Evolutionary conservation across 306 rosid genomes (phyloP), one percentile per base, ranked within the genome.

Genomic region (Luffa acutangula): DNA sequence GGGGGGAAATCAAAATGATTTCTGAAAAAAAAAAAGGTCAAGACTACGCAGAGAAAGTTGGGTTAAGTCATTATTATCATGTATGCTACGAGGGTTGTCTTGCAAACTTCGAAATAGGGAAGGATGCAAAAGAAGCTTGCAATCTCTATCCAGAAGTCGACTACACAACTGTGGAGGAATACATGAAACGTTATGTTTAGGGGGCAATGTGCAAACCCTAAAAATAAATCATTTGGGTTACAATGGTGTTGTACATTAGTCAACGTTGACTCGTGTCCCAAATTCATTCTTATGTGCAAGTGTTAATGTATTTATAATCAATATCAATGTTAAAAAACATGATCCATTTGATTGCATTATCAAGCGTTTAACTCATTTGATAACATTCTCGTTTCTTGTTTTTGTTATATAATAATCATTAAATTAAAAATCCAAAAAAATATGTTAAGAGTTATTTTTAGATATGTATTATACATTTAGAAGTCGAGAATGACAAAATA

Each of bases 21-120:
- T 33, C 1, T 66, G 73, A 31, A 25, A 7, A 18, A 9, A 11
- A 39, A 48, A 36, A 25, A 87, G 91, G 77, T 25, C 77, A 56
- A 85, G 7, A 80, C 42, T 87, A 87, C 34, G 93, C 76, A 9
- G 82, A 80, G 70, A 90, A 87, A 81, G 91, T 90, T 18, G 97
- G 87, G 59, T 56, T 87, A 33, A 72, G 11, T 46, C 97, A 92
- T 62, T 90, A 87, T 80, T 89, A 86, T 63, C 91, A 92, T 49
- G 86, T 90, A 60, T 92, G 85, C 83, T 87, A 82, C 14, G 92
- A 92, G 80, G 97, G 92, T 0, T 86, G 89, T 73, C 88, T 92
- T 1, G 6, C 93, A 81, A 87, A 90, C 46, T 90, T 90, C 42
- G 91, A 89, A 79, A 86, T 89, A 4, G 91, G 93, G 54, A 75